Percentiles rank a stretch among this genome's conserved stretches.
Evolutionary conservation across 768 basidiomycete genomes (phyloP).

Genomic region (Suillus fuscotomentosus): DNA sequence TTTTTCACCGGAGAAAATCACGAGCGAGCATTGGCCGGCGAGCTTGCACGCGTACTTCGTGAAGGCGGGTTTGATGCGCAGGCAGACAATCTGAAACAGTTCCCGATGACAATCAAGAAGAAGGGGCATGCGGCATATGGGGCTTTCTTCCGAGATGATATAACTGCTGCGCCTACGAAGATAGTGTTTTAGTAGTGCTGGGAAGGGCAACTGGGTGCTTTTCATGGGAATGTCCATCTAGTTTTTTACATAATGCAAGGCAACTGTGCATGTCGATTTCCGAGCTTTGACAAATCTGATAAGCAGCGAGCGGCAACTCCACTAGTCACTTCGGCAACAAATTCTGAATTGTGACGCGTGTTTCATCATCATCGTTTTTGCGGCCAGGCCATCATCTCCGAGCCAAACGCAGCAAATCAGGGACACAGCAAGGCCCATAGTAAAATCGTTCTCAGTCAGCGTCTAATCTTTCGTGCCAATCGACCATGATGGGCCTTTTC

Average conservation of each 20-base stretch:
- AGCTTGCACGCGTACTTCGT: constrained; percentile 85
- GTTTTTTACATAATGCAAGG: background rate
- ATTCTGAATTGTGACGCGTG: background rate
- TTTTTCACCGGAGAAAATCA: constrained; percentile 95
- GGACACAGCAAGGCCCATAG: constrained; percentile 1
- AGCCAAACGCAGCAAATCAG: background rate
- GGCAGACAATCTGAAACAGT: constrained; percentile 62
- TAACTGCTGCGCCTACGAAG: constrained; percentile 66
- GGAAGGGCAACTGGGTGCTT: background rate
- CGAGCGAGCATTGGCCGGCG: constrained; percentile 86
- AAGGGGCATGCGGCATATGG: constrained; percentile 90
- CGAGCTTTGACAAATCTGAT: background rate
- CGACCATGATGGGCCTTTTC: constrained; percentile 77
- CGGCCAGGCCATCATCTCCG: background rate
- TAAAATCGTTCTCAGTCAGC: background rate
- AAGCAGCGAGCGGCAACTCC: background rate
- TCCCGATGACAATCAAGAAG: constrained; percentile 98
- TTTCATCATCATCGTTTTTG: background rate
- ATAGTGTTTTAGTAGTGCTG: constrained; percentile 58
- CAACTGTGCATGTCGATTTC: background rate
- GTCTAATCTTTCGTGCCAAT: constrained; percentile 6
- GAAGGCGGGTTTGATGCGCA: constrained; percentile 84
- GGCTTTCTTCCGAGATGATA: constrained; percentile 72
- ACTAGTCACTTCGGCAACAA: background rate
- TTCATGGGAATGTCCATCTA: background rate